phyloP scores from a whole-genome alignment of 106 monocot genomes.

The Dendrobium officinale region DNA sequence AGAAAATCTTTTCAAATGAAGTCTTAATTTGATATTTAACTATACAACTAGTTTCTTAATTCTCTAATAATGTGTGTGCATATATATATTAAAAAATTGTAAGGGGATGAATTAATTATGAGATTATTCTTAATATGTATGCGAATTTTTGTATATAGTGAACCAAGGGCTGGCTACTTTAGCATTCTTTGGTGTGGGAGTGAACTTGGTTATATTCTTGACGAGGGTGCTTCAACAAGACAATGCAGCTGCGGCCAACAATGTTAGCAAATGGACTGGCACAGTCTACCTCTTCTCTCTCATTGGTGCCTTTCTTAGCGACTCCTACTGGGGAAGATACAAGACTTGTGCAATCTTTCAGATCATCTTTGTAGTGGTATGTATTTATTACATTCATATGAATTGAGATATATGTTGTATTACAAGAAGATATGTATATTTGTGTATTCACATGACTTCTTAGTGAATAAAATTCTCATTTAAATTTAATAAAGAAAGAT shows the following conservation, averaged over 20 bases:
- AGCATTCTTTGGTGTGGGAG: constrained; percentile 32
- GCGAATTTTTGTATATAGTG: constrained; percentile 9
- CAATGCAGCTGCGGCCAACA: constrained; percentile 29
- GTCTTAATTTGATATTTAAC: too few species aligned
- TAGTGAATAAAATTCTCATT: too few species aligned
- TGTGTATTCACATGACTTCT: too few species aligned
- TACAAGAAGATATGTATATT: background rate
- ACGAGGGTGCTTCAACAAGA: constrained; percentile 25
- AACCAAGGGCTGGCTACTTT: constrained; percentile 35
- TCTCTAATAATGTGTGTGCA: too few species aligned
- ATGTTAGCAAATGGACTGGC: constrained; percentile 41
- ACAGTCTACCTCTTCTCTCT: constrained; percentile 36
- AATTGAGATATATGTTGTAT: background rate
- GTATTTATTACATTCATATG: background rate
- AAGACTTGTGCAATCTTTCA: constrained; percentile 34
- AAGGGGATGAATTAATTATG: too few species aligned
- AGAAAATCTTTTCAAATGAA: too few species aligned
- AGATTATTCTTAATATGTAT: background rate
- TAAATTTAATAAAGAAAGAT: too few species aligned
- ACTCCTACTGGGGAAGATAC: constrained; percentile 41
- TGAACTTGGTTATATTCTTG: constrained; percentile 33
- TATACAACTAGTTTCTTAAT: too few species aligned
- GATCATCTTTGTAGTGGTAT: constrained; percentile 10
- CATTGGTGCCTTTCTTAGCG: constrained; percentile 34
- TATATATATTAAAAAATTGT: too few species aligned